Evolutionary conservation across 2,329 filamentous ascomycete species (phyloP).

Genomic region (Colletotrichum sp.): DNA sequence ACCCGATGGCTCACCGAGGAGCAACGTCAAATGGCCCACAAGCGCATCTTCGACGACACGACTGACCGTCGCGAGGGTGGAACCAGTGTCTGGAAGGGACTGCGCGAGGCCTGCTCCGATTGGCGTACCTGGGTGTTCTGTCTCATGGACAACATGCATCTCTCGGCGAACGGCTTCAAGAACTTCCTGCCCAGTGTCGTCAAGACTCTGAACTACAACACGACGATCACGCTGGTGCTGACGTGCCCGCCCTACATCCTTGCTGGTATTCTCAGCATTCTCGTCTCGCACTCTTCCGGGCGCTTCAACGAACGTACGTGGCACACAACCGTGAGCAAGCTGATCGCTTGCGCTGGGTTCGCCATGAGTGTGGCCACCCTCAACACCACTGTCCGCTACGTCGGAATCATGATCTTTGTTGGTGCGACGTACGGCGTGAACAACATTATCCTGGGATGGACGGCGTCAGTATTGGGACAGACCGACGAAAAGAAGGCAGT

Average conservation of each 20-base stretch:
- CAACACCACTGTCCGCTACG: conserved; percentile 15
- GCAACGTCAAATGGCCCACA: conserved; percentile 43
- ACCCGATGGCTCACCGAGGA: conserved; percentile 43
- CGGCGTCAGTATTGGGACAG: conserved; percentile 43
- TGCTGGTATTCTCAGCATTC: conserved; percentile 42
- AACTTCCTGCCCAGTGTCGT: conserved; percentile 40
- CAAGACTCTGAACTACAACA: conserved; percentile 44
- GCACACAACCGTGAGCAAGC: conserved; percentile 50
- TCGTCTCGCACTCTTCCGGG: conserved; percentile 45
- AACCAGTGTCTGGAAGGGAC: conserved; percentile 45
- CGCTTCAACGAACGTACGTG: conserved; percentile 52
- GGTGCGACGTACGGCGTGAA: conserved; percentile 40
- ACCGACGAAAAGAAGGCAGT: conserved; percentile 53
- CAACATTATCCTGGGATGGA: conserved; percentile 51
- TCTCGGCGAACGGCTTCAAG: conserved; percentile 53
- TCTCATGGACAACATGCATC: conserved; percentile 56
- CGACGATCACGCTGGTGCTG: conserved; percentile 49
- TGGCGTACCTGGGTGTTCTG: conserved; percentile 54
- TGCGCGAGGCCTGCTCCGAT: conserved; percentile 48
- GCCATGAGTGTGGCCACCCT: conserved; percentile 27
- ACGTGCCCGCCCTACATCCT: conserved; percentile 51
- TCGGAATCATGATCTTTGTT: conserved; percentile 42
- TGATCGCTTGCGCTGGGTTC: conserved; percentile 39
- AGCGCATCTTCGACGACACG: conserved; percentile 31
- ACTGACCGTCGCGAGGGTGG: conserved; percentile 39